Evolutionary conservation across 2,329 filamentous ascomycete species (phyloP), one percentile per base, ranked within the genome.

Genomic region (Ophiostoma triangulosporum): DNA sequence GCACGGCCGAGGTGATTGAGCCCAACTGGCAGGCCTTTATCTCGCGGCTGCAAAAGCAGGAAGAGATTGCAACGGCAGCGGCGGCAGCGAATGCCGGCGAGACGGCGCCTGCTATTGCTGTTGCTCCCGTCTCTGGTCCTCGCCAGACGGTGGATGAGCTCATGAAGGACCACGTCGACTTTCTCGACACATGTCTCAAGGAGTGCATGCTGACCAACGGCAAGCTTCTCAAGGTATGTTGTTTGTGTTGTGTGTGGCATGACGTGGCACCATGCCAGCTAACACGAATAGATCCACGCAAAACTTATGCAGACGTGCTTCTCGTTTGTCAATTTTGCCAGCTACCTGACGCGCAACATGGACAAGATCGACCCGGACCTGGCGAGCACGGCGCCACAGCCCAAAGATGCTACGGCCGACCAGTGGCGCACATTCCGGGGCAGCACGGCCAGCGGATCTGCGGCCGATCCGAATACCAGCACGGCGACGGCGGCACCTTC

Each of bases 81-180:
- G 56, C 54, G 49, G 65, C 64, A 46, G 61, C 4, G 57, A 58
- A 8, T 61, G 66, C 31, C 65, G 65, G 57, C 24, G 59, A 59
- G n/a, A 62, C 66, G 1, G 17, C 29, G 4, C n/a, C 36, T 6
- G 48, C 52, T 1, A 26, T 26, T 5, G 38, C 52, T 1, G 43
- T 26, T 5, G 38, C 43, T 29, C 29, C 54, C 2, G 20, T 52
- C 12, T 36, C 50, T 5, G 38, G 53, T 9, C 64, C 69, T 6
- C 73, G 71, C 38, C 70, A 89, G 35, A 98, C 93, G 0, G 93
- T 98, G 1, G 93, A 98, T 64, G 89, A 97, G 70, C 71, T 98
- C 64, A 98, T 98, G 93, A 88, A 97, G 70, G 90, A 97, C 64
- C 93, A 98, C 69, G 90, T 98, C 56, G 93, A 97, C 69, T 98